phyloP scores from a whole-genome alignment of 768 basidiomycete species.

The Pilatotrama ljubarskyi region DNA sequence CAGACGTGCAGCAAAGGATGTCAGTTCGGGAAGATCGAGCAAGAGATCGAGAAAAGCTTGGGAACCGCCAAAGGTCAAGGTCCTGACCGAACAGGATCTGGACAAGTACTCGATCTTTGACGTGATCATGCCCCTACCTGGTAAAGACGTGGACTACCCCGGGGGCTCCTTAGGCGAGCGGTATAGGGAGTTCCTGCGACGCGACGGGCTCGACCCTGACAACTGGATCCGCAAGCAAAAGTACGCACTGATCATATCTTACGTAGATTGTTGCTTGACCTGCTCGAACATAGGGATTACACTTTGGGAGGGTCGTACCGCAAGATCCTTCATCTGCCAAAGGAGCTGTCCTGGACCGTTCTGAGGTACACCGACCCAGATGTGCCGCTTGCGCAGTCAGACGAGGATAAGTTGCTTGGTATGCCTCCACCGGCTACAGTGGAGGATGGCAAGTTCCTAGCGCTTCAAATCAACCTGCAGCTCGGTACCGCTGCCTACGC shows the following conservation, averaged over 20 bases:
- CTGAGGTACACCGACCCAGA: slow-evolving; percentile 93
- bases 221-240: slow-evolving; percentile 89
- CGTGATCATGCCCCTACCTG: slow-evolving; percentile 96
- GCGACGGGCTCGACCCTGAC: slow-evolving; percentile 89
- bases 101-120: slow-evolving; percentile 88
- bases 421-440: slow-evolving; percentile 69
- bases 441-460: slow-evolving; percentile 80
- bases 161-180: slow-evolving; percentile 84
- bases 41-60: slow-evolving; percentile 50
- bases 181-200: slow-evolving; percentile 76
- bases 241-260: slow-evolving; percentile 42
- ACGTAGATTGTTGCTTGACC: neutral
- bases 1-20: slow-evolving; percentile 12
- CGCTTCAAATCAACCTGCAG: slow-evolving; percentile 81
- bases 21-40: slow-evolving; percentile 19
- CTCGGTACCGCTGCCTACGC: slow-evolving; percentile 94
- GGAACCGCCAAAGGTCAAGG: slow-evolving; percentile 70
- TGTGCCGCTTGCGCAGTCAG: slow-evolving; percentile 87
- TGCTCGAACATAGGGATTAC: slow-evolving; percentile 65
- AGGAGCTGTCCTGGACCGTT: slow-evolving; percentile 76
- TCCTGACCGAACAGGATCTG: slow-evolving; percentile 74
- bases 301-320: slow-evolving; percentile 92
- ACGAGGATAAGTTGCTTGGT: slow-evolving; percentile 89
- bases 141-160: slow-evolving; percentile 91
- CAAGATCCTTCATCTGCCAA: slow-evolving; percentile 84